Percentiles rank a stretch among this genome's conserved stretches.
These are phyloP conservation scores for Begonia masoniana DNA, from an alignment of 306 rosid species.

Conservation along the genomic window DNA sequence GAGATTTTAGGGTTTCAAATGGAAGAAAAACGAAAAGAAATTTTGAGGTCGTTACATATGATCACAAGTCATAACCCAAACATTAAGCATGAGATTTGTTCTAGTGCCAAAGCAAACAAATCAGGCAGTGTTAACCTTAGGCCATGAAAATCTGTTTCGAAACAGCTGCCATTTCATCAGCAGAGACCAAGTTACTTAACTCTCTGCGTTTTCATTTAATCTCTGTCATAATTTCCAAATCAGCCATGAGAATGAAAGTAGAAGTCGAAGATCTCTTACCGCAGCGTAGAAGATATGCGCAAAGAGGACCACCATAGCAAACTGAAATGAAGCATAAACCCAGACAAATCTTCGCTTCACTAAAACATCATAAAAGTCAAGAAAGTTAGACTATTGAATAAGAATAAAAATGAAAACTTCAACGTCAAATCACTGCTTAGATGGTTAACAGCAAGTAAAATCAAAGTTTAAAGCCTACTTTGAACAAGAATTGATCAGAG, in stretches of 20 bases:
- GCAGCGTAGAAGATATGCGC: conserved; percentile 75
- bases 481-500: too few relatives aligned
- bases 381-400: background rate
- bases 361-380: conserved; percentile 9
- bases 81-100: background rate
- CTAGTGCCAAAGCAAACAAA: too few relatives aligned
- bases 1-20: too few relatives aligned
- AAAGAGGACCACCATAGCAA: conserved; percentile 70
- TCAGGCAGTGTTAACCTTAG: too few relatives aligned
- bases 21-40: too few relatives aligned
- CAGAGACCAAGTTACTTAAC: too few relatives aligned
- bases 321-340: conserved; percentile 74
- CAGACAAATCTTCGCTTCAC: conserved; percentile 73
- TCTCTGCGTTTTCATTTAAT: background rate
- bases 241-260: conserved; percentile 6
- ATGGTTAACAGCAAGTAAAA: too few relatives aligned
- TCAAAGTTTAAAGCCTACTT: too few relatives aligned
- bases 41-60: too few relatives aligned
- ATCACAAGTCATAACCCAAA: background rate
- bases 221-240: background rate
- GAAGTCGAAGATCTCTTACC: conserved; percentile 36
- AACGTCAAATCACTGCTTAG: too few relatives aligned
- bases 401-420: conserved; percentile 5
- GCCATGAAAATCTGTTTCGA: too few relatives aligned
- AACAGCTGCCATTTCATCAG: too few relatives aligned